Evolutionary conservation across 345 rosid genomes (phyloP).

Genomic region (Pistacia vera): DNA sequence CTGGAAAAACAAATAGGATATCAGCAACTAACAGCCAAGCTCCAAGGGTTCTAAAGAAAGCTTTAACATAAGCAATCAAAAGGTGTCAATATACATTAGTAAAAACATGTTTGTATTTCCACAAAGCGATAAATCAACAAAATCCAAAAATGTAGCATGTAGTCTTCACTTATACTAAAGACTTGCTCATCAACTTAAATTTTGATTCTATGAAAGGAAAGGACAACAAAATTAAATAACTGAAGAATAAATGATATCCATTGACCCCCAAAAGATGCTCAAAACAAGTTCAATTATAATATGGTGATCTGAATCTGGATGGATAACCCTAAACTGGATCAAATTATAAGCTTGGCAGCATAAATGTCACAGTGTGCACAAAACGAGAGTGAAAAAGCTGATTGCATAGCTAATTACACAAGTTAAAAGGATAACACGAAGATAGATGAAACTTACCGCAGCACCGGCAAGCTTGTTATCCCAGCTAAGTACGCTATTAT

Average conservation of each 20-base stretch:
- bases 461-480: constrained; percentile 98
- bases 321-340: neutral
- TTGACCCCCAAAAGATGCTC: neutral
- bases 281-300: constrained; percentile 1
- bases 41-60: neutral
- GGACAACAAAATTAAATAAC: neutral
- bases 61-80: neutral
- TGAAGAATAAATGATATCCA: neutral
- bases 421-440: constrained; percentile 10
- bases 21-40: constrained; percentile 2
- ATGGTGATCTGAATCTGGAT: neutral
- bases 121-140: no score
- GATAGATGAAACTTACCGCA: constrained; percentile 53
- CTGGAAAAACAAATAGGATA: constrained; percentile 35
- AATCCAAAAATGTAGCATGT: no score
- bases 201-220: no score
- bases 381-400: neutral
- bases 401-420: constrained; percentile 1
- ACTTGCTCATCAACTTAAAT: neutral
- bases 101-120: no score
- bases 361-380: neutral
- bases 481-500: constrained; percentile 93
- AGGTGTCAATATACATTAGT: neutral
- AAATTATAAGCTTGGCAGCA: neutral
- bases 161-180: neutral